Conservation (phyloP, 495 filamentous ascomycete genomes). For the Cercophora newfieldiana region DNA sequence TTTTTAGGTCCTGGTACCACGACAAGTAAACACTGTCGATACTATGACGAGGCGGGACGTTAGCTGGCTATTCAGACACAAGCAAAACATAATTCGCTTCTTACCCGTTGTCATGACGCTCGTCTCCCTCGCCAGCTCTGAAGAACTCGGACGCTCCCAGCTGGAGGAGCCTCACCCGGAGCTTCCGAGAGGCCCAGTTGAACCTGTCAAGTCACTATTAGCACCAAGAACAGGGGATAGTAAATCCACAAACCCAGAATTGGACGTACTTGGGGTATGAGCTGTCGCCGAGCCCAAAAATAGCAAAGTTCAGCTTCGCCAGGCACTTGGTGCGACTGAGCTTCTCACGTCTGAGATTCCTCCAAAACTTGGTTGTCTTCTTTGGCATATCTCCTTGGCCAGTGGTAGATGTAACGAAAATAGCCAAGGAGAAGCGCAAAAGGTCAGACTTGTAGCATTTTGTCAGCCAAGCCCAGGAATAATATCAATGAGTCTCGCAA, state of each 20-base stretch:
- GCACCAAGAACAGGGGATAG: not conserved
- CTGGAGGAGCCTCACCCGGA: slow-evolving; percentile 81
- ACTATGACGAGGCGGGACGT: slow-evolving; percentile 26
- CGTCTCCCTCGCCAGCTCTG: slow-evolving; percentile 81
- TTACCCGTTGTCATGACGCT: slow-evolving; percentile 90
- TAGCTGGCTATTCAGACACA: not conserved
- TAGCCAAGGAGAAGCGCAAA: slow-evolving; percentile 58
- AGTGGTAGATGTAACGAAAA: slow-evolving; percentile 87
- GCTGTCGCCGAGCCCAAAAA: slow-evolving; percentile 91
- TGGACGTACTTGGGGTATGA: slow-evolving; percentile 77
- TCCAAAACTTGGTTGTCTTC: slow-evolving; percentile 84
- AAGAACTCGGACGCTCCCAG: slow-evolving; percentile 79
- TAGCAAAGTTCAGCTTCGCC: slow-evolving; percentile 65
- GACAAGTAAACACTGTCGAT: slow-evolving; percentile 79
- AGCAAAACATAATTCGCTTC: slow-evolving; percentile 21
- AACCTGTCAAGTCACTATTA: slow-evolving; percentile 55
- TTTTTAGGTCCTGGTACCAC: slow-evolving; percentile 69
- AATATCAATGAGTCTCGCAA: not conserved
- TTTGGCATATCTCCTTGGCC: slow-evolving; percentile 90
- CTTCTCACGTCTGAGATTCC: slow-evolving; percentile 72
- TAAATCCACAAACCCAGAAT: not conserved
- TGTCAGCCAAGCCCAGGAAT: not conserved
- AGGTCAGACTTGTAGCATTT: slow-evolving; percentile 39
- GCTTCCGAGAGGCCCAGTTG: slow-evolving; percentile 88
- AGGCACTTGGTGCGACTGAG: slow-evolving; percentile 72